Evolutionary conservation across 2,329 filamentous ascomycete genomes (phyloP).

Genomic region (Calcarisporium arbuscula): DNA sequence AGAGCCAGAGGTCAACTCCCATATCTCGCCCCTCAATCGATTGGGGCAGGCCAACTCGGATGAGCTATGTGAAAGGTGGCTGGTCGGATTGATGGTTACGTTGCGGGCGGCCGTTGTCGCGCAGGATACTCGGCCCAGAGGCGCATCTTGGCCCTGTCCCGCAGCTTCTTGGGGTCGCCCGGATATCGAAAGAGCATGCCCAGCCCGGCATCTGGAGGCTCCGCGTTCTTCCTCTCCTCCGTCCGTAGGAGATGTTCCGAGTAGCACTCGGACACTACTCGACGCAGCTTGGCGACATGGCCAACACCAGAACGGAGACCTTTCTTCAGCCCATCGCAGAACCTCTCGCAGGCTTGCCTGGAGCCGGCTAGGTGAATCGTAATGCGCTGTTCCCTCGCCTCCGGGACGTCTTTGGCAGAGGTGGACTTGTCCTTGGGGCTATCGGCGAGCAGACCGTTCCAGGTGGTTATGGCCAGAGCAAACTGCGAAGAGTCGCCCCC

Average conservation of each 20-base stretch:
- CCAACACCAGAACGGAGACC: constrained; percentile 81
- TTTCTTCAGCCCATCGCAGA: constrained; percentile 92
- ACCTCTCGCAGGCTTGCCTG: constrained; percentile 83
- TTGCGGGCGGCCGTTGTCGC: constrained; percentile 95
- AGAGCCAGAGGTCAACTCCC: constrained; percentile 91
- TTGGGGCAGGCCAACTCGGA: constrained; percentile 93
- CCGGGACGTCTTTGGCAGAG: constrained; percentile 36
- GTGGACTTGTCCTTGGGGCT: constrained; percentile 42
- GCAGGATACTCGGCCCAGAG: constrained; percentile 94
- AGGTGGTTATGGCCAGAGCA: constrained; percentile 88
- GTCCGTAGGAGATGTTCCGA: constrained; percentile 73
- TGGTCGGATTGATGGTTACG: constrained; percentile 82
- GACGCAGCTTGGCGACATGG: constrained; percentile 77
- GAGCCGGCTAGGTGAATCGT: constrained; percentile 88
- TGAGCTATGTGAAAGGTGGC: constrained; percentile 97
- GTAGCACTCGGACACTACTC: constrained; percentile 78
- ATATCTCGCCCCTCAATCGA: constrained; percentile 84
- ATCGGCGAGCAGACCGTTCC: constrained; percentile 67
- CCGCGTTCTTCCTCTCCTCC: constrained; percentile 53
- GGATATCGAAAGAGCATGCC: constrained; percentile 92
- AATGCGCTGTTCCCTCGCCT: constrained; percentile 70
- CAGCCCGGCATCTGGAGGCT: constrained; percentile 77
- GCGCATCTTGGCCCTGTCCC: constrained; percentile 94
- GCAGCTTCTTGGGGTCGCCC: constrained; percentile 86
- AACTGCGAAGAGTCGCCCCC: constrained; percentile 49